These are phyloP conservation scores for Talaromyces funiculosus DNA, from an alignment of 2,329 filamentous ascomycete species.

Conservation along the genomic window DNA sequence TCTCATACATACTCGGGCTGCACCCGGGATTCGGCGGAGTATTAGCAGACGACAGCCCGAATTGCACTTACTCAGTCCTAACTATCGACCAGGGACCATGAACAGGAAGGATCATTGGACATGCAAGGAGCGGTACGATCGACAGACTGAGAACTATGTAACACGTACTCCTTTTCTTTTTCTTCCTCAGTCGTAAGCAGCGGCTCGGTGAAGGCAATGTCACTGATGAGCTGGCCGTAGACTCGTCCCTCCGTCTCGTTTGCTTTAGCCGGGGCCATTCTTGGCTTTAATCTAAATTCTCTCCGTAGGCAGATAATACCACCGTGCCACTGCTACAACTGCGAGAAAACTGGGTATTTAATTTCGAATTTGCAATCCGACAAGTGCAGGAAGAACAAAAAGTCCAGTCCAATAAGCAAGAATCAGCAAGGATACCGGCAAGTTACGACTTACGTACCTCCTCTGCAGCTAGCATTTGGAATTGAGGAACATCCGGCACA, in stretches of 20 bases:
- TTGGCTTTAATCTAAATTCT: slow-evolving; percentile 1
- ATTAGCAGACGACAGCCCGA: neutral
- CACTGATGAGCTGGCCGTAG: neutral
- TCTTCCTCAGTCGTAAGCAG: neutral
- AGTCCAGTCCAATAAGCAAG: neutral
- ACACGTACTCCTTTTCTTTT: neutral
- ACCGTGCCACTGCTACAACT: neutral
- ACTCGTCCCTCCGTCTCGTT: neutral
- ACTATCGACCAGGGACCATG: too few relatives aligned
- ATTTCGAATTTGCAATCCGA: neutral
- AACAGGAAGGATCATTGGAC: too few relatives aligned
- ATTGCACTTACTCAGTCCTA: neutral
- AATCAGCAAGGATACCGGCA: neutral
- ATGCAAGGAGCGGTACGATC: slow-evolving; percentile 1
- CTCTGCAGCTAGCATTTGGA: neutral
- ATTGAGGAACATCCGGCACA: neutral
- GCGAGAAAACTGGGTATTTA: neutral
- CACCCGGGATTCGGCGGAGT: slow-evolving; percentile 4
- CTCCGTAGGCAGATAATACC: neutral
- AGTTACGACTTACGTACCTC: neutral
- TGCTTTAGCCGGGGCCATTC: neutral
- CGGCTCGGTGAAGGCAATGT: neutral
- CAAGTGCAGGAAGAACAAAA: neutral
- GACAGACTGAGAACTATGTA: neutral
- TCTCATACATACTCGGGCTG: neutral